These are phyloP conservation scores for Candida smagusa DNA, from an alignment of 1,139 yeast species.

Conservation along the genomic window DNA sequence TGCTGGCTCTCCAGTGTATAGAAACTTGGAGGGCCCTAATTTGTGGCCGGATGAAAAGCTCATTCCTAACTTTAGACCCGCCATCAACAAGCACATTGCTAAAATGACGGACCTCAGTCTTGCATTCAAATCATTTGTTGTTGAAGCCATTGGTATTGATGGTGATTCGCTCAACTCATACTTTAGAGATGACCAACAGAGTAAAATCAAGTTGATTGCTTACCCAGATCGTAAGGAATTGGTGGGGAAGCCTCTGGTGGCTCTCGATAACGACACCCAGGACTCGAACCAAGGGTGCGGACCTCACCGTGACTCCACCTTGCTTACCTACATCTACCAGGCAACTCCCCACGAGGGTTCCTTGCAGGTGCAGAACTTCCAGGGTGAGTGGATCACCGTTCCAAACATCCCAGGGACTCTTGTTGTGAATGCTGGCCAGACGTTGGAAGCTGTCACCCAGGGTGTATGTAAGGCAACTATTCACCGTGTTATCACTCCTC, in stretches of 20 bases:
- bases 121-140: conserved; percentile 43
- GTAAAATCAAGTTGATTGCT: conserved; percentile 52
- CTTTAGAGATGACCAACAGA: conserved; percentile 51
- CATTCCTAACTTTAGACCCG: conserved; percentile 50
- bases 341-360: conserved; percentile 48
- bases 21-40: conserved; percentile 64
- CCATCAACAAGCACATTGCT: conserved; percentile 42
- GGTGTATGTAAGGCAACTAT: conserved; percentile 65
- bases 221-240: conserved; percentile 44
- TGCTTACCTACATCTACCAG: conserved; percentile 59
- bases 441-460: conserved; percentile 50
- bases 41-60: conserved; percentile 50
- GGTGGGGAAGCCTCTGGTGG: conserved; percentile 23
- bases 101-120: conserved; percentile 47
- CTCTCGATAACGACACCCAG: conserved; percentile 36
- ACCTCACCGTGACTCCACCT: conserved; percentile 69
- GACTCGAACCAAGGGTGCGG: conserved; percentile 63
- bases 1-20: conserved; percentile 47
- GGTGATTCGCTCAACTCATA: conserved; percentile 43
- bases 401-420: conserved; percentile 41
- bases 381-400: conserved; percentile 61
- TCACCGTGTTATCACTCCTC: conserved; percentile 59
- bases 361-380: conserved; percentile 59
- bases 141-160: conserved; percentile 53
- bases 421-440: conserved; percentile 55